These are phyloP conservation scores for Sporisorium graminicola DNA, from an alignment of 1,284 basidiomycete species.

Conservation along the genomic window DNA sequence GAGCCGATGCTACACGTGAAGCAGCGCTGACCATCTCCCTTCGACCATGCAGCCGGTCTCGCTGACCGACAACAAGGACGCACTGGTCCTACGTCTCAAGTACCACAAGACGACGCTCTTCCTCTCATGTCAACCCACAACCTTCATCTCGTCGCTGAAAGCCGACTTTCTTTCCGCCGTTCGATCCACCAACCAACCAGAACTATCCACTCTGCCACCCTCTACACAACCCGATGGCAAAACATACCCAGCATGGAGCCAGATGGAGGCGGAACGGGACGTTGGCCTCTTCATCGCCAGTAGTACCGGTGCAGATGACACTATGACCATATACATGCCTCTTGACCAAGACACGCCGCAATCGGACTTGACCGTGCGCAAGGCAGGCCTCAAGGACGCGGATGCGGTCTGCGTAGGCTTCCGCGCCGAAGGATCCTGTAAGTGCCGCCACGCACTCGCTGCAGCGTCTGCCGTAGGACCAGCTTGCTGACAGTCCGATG, in stretches of 20 bases:
- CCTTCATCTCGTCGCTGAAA: conserved; percentile 29
- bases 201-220: conserved; percentile 21
- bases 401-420: conserved; percentile 46
- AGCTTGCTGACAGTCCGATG: not conserved
- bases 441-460: not conserved
- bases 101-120: conserved; percentile 51
- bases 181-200: conserved; percentile 31
- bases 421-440: conserved; percentile 37
- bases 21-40: not conserved
- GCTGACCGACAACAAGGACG: conserved; percentile 35
- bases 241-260: conserved; percentile 28
- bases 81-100: conserved; percentile 45
- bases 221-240: conserved; percentile 37
- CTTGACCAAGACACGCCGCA: conserved; percentile 30
- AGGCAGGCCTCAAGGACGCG: conserved; percentile 47
- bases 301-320: conserved; percentile 26
- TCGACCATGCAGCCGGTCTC: conserved; percentile 24
- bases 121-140: conserved; percentile 33
- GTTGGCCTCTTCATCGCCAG: conserved; percentile 45
- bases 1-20: too few relatives aligned
- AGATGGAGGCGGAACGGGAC: conserved; percentile 31
- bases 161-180: conserved; percentile 31
- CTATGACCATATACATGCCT: conserved; percentile 47
- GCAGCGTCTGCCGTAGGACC: not conserved
- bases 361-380: conserved; percentile 30